A percentile compares a stretch with the other conserved stretches of the same genome.
phyloP scores from a whole-genome alignment of 257 asterid species.

The Jacaranda mimosifolia region DNA sequence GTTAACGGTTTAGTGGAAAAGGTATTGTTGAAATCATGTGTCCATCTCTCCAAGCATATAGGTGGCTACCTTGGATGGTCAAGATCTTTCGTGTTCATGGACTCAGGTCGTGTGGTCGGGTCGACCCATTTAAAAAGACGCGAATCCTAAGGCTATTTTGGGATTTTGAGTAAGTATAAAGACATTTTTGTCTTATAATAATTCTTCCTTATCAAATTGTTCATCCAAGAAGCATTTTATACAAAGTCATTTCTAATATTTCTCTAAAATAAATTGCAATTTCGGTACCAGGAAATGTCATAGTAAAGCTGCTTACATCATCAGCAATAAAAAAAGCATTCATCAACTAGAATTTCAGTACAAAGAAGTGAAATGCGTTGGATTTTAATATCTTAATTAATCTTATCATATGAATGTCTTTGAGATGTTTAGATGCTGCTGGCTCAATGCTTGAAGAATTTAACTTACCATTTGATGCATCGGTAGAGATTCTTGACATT shows the following conservation, averaged over 20 bases:
- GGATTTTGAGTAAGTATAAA: no score
- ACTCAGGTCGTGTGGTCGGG: no score
- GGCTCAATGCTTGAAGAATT: constrained; percentile 34
- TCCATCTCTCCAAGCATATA: no score
- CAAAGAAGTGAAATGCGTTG: not conserved
- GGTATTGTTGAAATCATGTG: no score
- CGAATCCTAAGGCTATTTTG: no score
- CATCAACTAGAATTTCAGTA: not conserved
- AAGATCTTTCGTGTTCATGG: no score
- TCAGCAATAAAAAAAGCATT: constrained; percentile 1
- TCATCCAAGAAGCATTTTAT: constrained; percentile 1
- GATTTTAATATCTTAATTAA: constrained; percentile 25
- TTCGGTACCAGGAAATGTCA: not conserved
- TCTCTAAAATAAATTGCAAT: not conserved
- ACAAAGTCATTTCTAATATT: not conserved
- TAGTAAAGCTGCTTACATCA: not conserved
- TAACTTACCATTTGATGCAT: constrained; percentile 29
- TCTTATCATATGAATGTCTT: constrained; percentile 56
- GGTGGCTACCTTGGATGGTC: no score
- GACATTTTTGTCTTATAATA: no score
- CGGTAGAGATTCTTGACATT: constrained; percentile 35
- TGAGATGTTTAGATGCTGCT: constrained; percentile 38
- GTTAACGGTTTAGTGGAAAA: no score
- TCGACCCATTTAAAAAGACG: no score
- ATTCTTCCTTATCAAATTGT: no score